Conservation (phyloP, 1,284 basidiomycete species). For the Irpex lacteus region DNA sequence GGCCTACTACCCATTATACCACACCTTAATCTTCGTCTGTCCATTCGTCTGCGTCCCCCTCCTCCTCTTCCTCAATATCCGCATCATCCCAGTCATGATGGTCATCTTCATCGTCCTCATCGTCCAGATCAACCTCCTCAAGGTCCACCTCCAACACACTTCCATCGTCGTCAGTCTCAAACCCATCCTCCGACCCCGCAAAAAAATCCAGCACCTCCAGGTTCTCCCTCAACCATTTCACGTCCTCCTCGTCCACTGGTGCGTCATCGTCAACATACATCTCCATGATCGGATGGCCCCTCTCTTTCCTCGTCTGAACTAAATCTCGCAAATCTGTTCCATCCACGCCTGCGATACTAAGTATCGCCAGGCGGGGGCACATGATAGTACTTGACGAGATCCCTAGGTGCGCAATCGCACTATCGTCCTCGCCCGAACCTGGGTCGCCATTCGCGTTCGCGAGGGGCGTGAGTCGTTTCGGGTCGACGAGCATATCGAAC, state of each 20-base stretch:
- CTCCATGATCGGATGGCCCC: constrained; percentile 39
- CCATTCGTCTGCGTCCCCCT: constrained; percentile 23
- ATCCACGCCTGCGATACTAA: constrained; percentile 43
- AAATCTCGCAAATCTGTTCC: constrained; percentile 41
- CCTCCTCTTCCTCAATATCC: constrained; percentile 43
- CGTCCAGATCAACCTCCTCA: constrained; percentile 22
- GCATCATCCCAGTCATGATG: constrained; percentile 24
- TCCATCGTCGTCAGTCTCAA: constrained; percentile 20
- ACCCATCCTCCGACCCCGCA: constrained; percentile 25
- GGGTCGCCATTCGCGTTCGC: neutral
- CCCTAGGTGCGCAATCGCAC: neutral
- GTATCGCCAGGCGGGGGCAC: constrained; percentile 39
- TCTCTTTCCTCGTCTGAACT: constrained; percentile 38
- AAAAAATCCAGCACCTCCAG: constrained; percentile 47
- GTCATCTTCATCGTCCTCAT: constrained; percentile 17
- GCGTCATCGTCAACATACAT: constrained; percentile 37
- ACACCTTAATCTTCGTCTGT: constrained; percentile 8
- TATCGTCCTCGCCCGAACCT: neutral
- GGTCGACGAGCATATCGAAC: constrained; percentile 35
- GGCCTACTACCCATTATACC: neutral
- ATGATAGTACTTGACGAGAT: constrained; percentile 7
- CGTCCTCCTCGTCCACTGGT: constrained; percentile 32
- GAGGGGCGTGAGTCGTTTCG: neutral
- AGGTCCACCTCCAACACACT: constrained; percentile 19
- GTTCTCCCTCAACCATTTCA: constrained; percentile 44